Conservation (phyloP, 2,329 filamentous ascomycete genomes). For the Cryphonectria parasitica region DNA sequence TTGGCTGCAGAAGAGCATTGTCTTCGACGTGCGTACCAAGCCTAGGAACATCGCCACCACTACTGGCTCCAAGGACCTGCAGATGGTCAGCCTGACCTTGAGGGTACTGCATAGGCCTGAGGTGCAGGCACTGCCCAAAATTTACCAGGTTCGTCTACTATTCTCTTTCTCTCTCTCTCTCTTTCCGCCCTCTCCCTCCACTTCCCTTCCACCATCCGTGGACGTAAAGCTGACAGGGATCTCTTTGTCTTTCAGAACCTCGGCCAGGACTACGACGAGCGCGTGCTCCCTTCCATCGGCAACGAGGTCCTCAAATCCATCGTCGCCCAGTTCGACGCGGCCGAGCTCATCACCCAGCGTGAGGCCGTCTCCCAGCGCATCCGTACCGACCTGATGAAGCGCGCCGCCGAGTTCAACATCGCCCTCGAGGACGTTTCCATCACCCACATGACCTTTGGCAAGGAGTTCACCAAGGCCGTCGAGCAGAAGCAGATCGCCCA, state of each 20-base stretch:
- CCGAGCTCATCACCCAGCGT: slow-evolving; percentile 97
- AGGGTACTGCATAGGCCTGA: slow-evolving; percentile 94
- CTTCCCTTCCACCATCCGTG: neutral
- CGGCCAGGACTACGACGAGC: slow-evolving; percentile 97
- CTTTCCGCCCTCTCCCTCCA: neutral
- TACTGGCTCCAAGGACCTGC: slow-evolving; percentile 96
- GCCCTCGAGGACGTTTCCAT: slow-evolving; percentile 98
- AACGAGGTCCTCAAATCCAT: slow-evolving; percentile 99
- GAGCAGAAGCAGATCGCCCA: slow-evolving; percentile 99
- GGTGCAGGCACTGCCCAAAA: slow-evolving; percentile 89
- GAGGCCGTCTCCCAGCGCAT: slow-evolving; percentile 97
- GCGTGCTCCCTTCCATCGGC: slow-evolving; percentile 96
- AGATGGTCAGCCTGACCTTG: slow-evolving; percentile 99
- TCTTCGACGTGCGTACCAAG: slow-evolving; percentile 97
- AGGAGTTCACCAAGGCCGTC: slow-evolving; percentile 97
- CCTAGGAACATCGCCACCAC: slow-evolving; percentile 97
- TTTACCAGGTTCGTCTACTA: slow-evolving; percentile 79
- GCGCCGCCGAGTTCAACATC: slow-evolving; percentile 97
- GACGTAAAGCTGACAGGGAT: slow-evolving; percentile 11
- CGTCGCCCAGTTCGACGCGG: slow-evolving; percentile 97
- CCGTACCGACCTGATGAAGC: slow-evolving; percentile 86
- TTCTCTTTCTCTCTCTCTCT: neutral
- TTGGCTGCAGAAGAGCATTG: slow-evolving; percentile 92
- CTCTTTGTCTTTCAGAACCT: slow-evolving; percentile 70
- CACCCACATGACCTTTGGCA: slow-evolving; percentile 99